Evolutionary conservation across 371 early-diverging fungal genomes (phyloP), one percentile per base, ranked within the genome.

Genomic region (Zychaea mexicana): DNA sequence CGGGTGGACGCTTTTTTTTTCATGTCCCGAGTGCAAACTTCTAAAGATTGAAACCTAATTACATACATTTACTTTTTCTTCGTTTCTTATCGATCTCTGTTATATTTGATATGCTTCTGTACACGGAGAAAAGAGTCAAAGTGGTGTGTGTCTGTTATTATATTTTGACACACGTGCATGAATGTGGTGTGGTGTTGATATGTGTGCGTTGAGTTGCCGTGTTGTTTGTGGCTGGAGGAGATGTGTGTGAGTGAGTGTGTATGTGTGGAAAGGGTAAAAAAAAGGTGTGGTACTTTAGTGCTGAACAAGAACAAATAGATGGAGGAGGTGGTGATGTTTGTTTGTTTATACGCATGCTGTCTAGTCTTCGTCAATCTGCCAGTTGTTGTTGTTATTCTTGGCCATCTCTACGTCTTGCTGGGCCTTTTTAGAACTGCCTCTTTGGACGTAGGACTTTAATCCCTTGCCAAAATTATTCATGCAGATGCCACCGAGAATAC

Each of bases 351-450:
- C n/a, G n/a, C n/a, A n/a, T n/a, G n/a, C n/a, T 38, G 28, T 61
- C 46, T 65, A 73, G 45, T 72, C 68, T 57, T 80, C 80, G 57
- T 80, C 77, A 61, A 80, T 80, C 28, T 71, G 67, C 80, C 80
- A 80, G 32, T 69, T 68, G 32, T 63, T 65, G 26, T 68, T 64
- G 17, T 65, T 67, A n/a, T 31, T 66, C 39, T 76, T 71, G 61
- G 68, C 68, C 61, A 81, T 60, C 52, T 81, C 82, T 45, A 72
- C 36, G 42, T 81, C 78, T 57, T 70, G 66, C 4, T 52, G 46
- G 27, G 57, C 61, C 62, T 68, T 66, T 32, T 67, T 68, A 4
- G 56, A 56, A 9, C 63, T 54, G 26, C 70, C 76, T n/a, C 73
- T 59, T 54, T 77, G 71, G 13, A 72, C 77, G 60, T 62, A 73